phyloP scores from a whole-genome alignment of 331 rosid genomes.

The Rosa hybrid region DNA sequence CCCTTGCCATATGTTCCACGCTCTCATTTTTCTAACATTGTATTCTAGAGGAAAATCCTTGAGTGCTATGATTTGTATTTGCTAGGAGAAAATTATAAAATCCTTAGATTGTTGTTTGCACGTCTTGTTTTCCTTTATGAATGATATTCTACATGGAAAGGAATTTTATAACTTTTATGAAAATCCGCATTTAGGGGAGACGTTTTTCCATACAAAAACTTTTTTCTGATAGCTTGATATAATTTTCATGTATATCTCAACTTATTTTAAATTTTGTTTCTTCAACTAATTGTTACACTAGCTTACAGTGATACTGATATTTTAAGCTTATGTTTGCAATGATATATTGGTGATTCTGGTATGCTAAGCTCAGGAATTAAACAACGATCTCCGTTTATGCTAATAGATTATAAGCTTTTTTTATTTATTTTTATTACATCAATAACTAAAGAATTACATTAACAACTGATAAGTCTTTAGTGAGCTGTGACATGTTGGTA shows the following conservation, averaged over 20 bases:
- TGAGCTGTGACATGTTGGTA: too few species aligned
- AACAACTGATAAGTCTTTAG: too few species aligned
- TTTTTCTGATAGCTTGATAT: too few species aligned
- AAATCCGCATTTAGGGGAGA: too few species aligned
- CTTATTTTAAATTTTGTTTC: neutral
- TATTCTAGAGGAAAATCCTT: neutral
- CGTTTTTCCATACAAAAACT: too few species aligned
- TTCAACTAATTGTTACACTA: neutral
- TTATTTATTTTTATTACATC: too few species aligned
- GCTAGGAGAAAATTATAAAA: neutral
- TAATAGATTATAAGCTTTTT: neutral
- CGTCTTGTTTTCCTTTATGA: neutral
- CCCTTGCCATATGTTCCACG: neutral
- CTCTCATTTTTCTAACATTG: neutral
- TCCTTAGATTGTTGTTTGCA: constrained; percentile 12
- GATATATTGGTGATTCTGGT: neutral
- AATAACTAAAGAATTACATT: too few species aligned
- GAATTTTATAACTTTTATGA: too few species aligned
- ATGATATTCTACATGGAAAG: neutral
- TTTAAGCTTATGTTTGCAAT: neutral
- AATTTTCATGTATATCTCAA: too few species aligned
- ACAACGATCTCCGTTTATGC: too few species aligned
- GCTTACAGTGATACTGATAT: neutral
- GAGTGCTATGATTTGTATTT: neutral
- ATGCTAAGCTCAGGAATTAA: too few species aligned